A percentile compares a stretch with the other conserved stretches of the same genome.
Evolutionary conservation across 495 filamentous ascomycete genomes (phyloP).

Genomic region (Barbatosphaeria neglecta): DNA sequence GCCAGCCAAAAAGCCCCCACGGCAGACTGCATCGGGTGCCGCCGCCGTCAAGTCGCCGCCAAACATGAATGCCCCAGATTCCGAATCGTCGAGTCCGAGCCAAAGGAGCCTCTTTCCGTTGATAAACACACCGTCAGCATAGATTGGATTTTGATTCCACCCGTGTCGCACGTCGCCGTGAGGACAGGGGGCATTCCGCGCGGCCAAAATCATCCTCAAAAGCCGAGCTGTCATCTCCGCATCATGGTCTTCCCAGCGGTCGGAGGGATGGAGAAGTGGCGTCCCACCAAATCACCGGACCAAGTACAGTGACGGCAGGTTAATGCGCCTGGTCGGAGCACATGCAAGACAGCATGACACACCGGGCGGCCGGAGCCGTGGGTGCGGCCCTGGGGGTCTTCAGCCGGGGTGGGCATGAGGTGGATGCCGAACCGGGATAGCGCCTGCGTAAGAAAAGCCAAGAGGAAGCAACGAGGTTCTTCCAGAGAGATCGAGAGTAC

Average conservation of each 20-base stretch:
- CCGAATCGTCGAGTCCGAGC: constrained; percentile 22
- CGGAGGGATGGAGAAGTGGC: constrained; percentile 37
- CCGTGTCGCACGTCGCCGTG: constrained; percentile 26
- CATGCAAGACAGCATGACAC: constrained; percentile 24
- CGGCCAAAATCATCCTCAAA: constrained; percentile 83
- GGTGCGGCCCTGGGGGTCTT: constrained; percentile 25
- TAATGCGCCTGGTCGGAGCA: constrained; percentile 63
- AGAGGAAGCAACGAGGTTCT: background rate
- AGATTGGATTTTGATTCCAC: constrained; percentile 88
- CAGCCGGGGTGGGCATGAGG: constrained; percentile 7
- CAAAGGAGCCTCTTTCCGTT: constrained; percentile 45
- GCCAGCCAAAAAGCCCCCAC: constrained; percentile 1
- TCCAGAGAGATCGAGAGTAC: constrained; percentile 16
- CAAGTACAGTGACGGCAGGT: constrained; percentile 46
- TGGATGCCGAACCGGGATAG: background rate
- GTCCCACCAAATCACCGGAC: constrained; percentile 47
- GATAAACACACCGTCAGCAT: constrained; percentile 66
- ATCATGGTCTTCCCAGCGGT: constrained; percentile 25
- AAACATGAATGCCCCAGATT: constrained; percentile 20
- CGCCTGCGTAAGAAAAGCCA: too few species aligned
- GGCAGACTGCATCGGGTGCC: constrained; percentile 21
- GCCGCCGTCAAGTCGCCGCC: constrained; percentile 25
- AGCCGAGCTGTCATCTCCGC: constrained; percentile 51
- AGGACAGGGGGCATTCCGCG: constrained; percentile 47
- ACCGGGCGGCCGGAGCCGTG: constrained; percentile 29